phyloP scores from a whole-genome alignment of 768 basidiomycete genomes.

The Chalciporus piperatus region DNA sequence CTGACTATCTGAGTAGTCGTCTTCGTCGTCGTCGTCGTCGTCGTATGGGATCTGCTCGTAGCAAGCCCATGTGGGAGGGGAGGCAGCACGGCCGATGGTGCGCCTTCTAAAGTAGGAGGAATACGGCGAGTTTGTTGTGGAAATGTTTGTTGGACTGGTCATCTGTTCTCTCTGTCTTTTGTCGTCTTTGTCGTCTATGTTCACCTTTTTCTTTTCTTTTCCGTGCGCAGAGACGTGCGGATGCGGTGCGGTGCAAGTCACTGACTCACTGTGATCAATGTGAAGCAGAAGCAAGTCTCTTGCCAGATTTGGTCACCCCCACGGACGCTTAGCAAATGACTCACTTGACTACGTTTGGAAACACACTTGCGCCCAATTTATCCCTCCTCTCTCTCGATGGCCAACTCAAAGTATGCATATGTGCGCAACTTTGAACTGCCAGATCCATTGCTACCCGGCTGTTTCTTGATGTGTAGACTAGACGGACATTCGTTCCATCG shows the following conservation, averaged over 20 bases:
- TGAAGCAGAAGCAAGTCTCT: slow-evolving; percentile 12
- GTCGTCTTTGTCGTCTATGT: not conserved
- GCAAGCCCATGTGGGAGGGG: slow-evolving; percentile 86
- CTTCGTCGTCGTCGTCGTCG: slow-evolving; percentile 58
- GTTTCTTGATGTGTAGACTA: slow-evolving; percentile 80
- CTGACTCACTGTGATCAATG: slow-evolving; percentile 12
- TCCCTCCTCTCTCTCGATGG: slow-evolving; percentile 50
- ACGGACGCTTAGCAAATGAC: not conserved
- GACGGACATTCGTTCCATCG: slow-evolving; percentile 95
- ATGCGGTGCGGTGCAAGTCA: slow-evolving; percentile 8
- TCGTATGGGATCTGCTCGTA: slow-evolving; percentile 84
- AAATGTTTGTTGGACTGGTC: slow-evolving; percentile 25
- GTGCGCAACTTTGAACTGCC: slow-evolving; percentile 88
- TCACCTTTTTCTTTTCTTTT: no score
- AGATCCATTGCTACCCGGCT: slow-evolving; percentile 79
- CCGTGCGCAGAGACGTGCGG: not conserved
- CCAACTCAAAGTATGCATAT: slow-evolving; percentile 89
- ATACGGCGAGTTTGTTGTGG: slow-evolving; percentile 22
- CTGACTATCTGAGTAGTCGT: slow-evolving; percentile 54
- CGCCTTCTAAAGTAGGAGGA: slow-evolving; percentile 55
- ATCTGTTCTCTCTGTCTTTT: not conserved
- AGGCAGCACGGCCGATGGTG: slow-evolving; percentile 74
- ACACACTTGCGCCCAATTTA: no score
- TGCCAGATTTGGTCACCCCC: not conserved
- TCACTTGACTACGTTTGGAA: slow-evolving; percentile 19